Base-by-base conservation (phyloP, 1,284 basidiomycete genomes). In the Marasmius tenuissimus region DNA sequence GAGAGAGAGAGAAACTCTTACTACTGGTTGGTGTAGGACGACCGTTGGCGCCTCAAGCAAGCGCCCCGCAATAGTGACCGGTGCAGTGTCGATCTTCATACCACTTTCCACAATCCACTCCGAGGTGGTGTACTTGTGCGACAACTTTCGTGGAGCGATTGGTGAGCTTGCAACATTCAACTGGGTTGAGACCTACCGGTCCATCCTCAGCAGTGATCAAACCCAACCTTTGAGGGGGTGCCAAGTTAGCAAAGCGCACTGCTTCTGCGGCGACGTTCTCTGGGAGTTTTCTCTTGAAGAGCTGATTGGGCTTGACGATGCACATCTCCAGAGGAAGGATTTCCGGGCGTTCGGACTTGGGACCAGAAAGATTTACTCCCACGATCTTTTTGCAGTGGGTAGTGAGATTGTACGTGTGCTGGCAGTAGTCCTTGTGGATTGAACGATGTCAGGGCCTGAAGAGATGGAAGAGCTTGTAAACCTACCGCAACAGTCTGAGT, bases 241-340 rank as follows among this genome's bases (percentile, higher is more conserved):
- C 72, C 68, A 76, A 71, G 0, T 79, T 78, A 0, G 84, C 71
- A 57, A 82, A 81, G 11, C 68, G 69, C 0, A 85, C 72, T 27
- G 85, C 78, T 0, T 75, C 71, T 0, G 68, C 63, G 18, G 76
- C 76, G 14, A 76, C 66, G 0, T 75, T 69, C 0, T 78, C 72
- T 0, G 78, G 75, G 0, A 85, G 66, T 54, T 76, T 77, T 61
- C 80, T 78, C 68, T 75, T 79, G 71, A 77, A 84, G 1, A 85
- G 60, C 63, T 86, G 85, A 0, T 82, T 82, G 0, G 73, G 72
- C 20, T 75, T 64, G 2, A 87, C 70, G 0, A 64, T 61, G 67
- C 83, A 84, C 1, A 83, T 62, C 64, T 87, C 85, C 0, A 79
- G 75, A 0, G 85, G 85, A 18, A 84, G 70, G 18, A 84, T 70